These are phyloP conservation scores for Quercus phellos DNA, from an alignment of 331 rosid species.

Conservation along the genomic window DNA sequence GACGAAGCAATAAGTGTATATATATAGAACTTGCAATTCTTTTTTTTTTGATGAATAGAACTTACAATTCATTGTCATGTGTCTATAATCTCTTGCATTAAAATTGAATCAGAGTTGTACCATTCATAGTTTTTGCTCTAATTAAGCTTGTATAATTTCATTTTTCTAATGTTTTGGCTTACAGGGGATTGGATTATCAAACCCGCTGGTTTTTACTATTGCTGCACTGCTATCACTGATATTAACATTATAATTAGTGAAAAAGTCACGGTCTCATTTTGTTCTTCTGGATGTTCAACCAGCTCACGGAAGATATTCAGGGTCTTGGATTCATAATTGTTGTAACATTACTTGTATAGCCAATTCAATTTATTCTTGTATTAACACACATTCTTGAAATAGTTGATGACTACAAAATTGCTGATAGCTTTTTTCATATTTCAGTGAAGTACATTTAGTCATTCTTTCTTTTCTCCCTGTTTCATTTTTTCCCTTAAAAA, in stretches of 20 bases:
- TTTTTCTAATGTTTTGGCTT: constrained; percentile 4
- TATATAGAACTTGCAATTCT: no score
- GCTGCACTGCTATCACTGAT: constrained; percentile 31
- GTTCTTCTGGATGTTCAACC: constrained; percentile 12
- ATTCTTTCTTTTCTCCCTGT: no score
- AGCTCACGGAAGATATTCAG: not conserved
- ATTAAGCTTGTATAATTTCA: not conserved
- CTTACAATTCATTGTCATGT: no score
- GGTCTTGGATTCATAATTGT: not conserved
- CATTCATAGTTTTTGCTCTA: not conserved
- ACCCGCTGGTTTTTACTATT: constrained; percentile 37
- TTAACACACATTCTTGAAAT: not conserved
- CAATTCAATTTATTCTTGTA: constrained; percentile 14
- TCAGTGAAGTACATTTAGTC: not conserved
- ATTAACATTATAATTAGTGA: constrained; percentile 18
- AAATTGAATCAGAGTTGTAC: not conserved
- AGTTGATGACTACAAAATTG: constrained; percentile 8
- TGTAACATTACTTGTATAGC: constrained; percentile 3
- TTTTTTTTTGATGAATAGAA: no score
- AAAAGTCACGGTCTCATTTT: not conserved
- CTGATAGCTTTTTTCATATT: constrained; percentile 3
- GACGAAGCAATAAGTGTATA: no score
- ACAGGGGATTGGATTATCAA: constrained; percentile 51
- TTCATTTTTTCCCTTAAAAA: no score
- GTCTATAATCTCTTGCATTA: no score